Percentiles rank a stretch among this genome's conserved stretches.
These are phyloP conservation scores for Sugiyamaella boreocaroliniensis DNA, from an alignment of 805 yeast genomes.

Conservation along the genomic window DNA sequence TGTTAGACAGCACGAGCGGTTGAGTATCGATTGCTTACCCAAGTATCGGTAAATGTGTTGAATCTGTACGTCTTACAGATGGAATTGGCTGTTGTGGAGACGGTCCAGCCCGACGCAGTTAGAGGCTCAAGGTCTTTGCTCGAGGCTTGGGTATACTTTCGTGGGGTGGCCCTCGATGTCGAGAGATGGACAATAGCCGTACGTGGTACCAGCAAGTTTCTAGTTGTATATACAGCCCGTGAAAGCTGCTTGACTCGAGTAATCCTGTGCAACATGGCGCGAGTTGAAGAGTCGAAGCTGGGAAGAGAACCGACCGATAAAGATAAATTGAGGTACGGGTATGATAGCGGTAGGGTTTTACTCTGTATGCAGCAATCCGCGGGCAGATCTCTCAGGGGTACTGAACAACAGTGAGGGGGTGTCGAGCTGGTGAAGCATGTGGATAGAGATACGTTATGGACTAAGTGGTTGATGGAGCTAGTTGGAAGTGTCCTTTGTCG, in stretches of 20 bases:
- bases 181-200: too few relatives aligned
- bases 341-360: not conserved
- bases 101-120: conserved; percentile 8
- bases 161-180: too few relatives aligned
- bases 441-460: too few relatives aligned
- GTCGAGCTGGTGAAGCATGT: too few relatives aligned
- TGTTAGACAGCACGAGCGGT: not conserved
- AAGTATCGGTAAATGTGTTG: conserved; percentile 13
- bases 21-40: conserved; percentile 8
- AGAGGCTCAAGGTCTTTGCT: not conserved
- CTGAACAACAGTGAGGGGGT: too few relatives aligned
- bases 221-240: too few relatives aligned
- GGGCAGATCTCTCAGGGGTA: not conserved
- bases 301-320: not conserved
- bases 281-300: not conserved
- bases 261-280: not conserved
- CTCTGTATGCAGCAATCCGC: not conserved
- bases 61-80: conserved; percentile 13
- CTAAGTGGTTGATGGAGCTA: too few relatives aligned
- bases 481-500: too few relatives aligned
- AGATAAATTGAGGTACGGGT: too few relatives aligned
- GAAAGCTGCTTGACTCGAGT: too few relatives aligned
- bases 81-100: conserved; percentile 1
- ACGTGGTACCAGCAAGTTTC: too few relatives aligned
- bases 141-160: not conserved